Base-by-base conservation (phyloP, 1,284 basidiomycete species). In the Melanopsichium pennsylvanicum region DNA sequence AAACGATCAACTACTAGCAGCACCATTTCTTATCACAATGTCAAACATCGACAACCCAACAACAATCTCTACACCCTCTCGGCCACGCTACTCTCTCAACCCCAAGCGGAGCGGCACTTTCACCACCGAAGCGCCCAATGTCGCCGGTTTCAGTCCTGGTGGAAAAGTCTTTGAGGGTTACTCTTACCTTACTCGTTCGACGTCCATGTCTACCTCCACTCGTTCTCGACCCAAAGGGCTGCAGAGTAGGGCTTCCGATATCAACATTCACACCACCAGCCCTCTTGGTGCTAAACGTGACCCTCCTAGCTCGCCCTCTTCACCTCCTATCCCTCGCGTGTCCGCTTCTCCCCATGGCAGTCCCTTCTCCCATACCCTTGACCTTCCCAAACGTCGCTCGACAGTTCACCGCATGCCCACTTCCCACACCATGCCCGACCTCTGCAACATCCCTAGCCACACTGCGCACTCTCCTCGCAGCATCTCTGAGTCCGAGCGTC, bases 91-190 rank as follows among this genome's bases (percentile, higher is more conserved):
- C 23, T 56, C 48, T 29, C 55, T 60, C 41, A 50, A 40, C 10
- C 36, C 50, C 8, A 63, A 63, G 36, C 46, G 32, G 1, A 59
- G 60, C 25, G 55, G 51, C 18, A 42, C 60, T 13, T 52, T 69
- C 27, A 35, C 39, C 7, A 25, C 50, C 18, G 50, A 42, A 16
- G 15, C 46, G 37, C 54, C 47, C 39, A 60, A 57, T 39, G 59
- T 66, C 4, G 55, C 69, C n/a, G 75, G 69, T 44, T 77, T 77
- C 61, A 71, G 63, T 16, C 75, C 75, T 9, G 75, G 75, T 9
- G 75, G 74, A 2, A 54, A 67, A 25, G 64, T 75, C 19, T 63
- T 68, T n/a, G 43, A 61, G 21, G 74, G 74, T 41, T 77, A 74
- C 51, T 76, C 74, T 5, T 77, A 77, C 54, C 70, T 77, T 32